Conservation (phyloP, 768 basidiomycete genomes). For the Lanmaoa pseudosensibilis region DNA sequence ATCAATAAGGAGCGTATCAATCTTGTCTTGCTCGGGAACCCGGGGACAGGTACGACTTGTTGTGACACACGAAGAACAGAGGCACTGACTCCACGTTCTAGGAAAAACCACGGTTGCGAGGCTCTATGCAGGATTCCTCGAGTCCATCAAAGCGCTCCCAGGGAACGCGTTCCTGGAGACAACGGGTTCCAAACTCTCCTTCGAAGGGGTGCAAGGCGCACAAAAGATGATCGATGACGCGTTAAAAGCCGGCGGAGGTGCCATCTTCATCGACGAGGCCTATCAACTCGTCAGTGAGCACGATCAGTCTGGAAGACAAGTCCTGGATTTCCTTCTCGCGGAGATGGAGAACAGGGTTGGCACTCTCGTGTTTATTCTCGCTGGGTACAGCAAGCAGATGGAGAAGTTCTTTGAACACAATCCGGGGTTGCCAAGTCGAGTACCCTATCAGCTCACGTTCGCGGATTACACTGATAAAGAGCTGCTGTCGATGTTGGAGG, state of each 20-base stretch:
- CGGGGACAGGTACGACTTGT: conserved; percentile 59
- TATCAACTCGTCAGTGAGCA: conserved; percentile 60
- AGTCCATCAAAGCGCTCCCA: conserved; percentile 55
- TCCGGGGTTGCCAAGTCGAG: conserved; percentile 65
- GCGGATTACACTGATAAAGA: conserved; percentile 62
- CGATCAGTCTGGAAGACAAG: conserved; percentile 52
- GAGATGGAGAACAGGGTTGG: conserved; percentile 76
- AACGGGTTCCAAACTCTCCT: conserved; percentile 59
- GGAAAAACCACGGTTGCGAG: conserved; percentile 74
- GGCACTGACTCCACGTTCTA: conserved; percentile 21
- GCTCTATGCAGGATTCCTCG: conserved; percentile 61
- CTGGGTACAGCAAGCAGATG: conserved; percentile 73
- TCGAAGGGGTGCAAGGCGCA: conserved; percentile 54
- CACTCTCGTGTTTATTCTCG: conserved; percentile 66
- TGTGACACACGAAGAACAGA: background rate
- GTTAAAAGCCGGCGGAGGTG: conserved; percentile 57
- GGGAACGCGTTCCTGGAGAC: conserved; percentile 59
- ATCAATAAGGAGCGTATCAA: conserved; percentile 60
- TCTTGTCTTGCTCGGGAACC: conserved; percentile 64
- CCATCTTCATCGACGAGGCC: conserved; percentile 73
- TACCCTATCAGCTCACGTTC: conserved; percentile 61
- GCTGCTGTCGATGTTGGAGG: conserved; percentile 53
- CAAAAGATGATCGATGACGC: conserved; percentile 54
- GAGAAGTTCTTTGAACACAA: conserved; percentile 79
- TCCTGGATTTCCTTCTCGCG: conserved; percentile 68